Conservation (phyloP, 106 monocot species). For the Dendrobium nobile region DNA sequence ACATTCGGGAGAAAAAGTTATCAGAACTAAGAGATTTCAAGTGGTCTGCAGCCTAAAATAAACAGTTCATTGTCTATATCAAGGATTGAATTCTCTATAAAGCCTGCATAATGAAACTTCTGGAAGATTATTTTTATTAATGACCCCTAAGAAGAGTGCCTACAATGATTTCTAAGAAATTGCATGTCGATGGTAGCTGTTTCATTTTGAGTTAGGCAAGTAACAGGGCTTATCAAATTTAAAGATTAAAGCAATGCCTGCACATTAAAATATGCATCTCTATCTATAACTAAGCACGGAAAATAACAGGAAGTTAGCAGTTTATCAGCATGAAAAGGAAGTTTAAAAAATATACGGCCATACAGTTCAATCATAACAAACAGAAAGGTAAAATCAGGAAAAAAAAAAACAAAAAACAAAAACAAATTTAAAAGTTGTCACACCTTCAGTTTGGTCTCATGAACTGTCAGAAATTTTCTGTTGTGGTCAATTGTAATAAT, state of each 20-base stretch:
- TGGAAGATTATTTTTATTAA: neutral
- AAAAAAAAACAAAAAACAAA: no score
- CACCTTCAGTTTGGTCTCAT: slow-evolving; percentile 98
- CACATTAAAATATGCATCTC: neutral
- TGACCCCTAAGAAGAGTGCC: neutral
- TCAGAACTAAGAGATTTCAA: neutral
- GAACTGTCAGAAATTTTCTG: slow-evolving; percentile 61
- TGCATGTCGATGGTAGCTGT: neutral
- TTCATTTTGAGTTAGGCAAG: no score
- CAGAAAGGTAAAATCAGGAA: neutral
- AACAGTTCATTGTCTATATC: neutral
- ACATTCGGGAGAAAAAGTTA: neutral
- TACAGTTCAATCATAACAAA: neutral
- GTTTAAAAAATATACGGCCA: neutral
- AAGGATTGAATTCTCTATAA: neutral
- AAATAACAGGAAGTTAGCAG: neutral
- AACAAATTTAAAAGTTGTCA: neutral
- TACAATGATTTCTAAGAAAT: neutral
- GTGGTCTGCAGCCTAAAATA: neutral
- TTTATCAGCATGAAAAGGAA: neutral
- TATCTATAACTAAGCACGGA: neutral
- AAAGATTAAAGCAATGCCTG: neutral
- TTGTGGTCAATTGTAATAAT: slow-evolving; percentile 56
- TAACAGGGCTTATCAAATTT: neutral
- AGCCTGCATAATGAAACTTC: neutral